phyloP scores from a whole-genome alignment of 2,329 filamentous ascomycete species.

The Alternaria conjuncta region DNA sequence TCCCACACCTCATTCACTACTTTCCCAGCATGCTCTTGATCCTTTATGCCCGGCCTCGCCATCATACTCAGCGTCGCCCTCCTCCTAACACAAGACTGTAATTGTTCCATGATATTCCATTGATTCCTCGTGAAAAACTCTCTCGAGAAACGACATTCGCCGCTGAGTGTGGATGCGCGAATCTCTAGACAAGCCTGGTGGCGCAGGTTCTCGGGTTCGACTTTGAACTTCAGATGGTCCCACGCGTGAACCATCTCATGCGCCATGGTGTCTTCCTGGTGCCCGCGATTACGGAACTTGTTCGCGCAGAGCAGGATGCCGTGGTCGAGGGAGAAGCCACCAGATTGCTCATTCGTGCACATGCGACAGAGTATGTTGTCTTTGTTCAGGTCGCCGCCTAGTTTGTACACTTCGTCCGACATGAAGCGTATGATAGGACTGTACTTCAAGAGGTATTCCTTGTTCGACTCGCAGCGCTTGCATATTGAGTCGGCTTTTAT shows the following conservation, averaged over 20 bases:
- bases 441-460: conserved; percentile 83
- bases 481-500: conserved; percentile 80
- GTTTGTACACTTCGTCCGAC: conserved; percentile 76
- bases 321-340: conserved; percentile 84
- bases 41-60: conserved; percentile 78
- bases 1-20: conserved; percentile 99
- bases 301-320: conserved; percentile 95
- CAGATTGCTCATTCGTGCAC: conserved; percentile 75
- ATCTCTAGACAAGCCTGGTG: conserved; percentile 98
- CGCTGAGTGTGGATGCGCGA: conserved; percentile 87
- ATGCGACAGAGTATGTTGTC: conserved; percentile 82
- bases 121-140: conserved; percentile 87
- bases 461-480: conserved; percentile 78
- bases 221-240: conserved; percentile 90
- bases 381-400: conserved; percentile 76
- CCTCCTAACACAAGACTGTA: conserved; percentile 88
- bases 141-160: conserved; percentile 88
- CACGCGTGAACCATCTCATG: conserved; percentile 99
- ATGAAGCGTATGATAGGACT: conserved; percentile 88
- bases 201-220: conserved; percentile 80
- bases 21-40: conserved; percentile 83
- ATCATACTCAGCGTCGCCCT: conserved; percentile 81
- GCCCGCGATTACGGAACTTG: conserved; percentile 77
- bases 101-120: conserved; percentile 87
- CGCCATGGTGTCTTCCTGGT: conserved; percentile 90